A percentile compares a stretch with the other conserved stretches of the same genome.
These are phyloP conservation scores for Furcasterigmium sp. DNA, from an alignment of 2,329 filamentous ascomycete species.

Conservation along the genomic window DNA sequence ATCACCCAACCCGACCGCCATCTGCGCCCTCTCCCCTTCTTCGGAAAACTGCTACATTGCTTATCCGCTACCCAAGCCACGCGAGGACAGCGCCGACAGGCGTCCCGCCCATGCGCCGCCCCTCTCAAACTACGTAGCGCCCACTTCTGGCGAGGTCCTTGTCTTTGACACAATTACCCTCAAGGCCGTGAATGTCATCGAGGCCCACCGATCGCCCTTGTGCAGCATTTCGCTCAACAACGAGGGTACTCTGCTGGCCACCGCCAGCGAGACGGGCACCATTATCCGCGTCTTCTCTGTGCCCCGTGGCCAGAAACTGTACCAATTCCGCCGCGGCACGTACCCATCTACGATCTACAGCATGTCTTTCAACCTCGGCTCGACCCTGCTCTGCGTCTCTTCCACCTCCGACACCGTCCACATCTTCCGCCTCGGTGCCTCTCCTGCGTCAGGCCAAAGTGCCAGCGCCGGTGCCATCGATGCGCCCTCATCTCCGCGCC, in stretches of 20 bases:
- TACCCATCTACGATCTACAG: constrained; percentile 95
- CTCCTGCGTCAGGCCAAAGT: constrained; percentile 22
- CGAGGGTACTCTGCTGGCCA: constrained; percentile 86
- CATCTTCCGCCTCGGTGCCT: constrained; percentile 73
- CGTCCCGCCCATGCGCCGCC: constrained; percentile 82
- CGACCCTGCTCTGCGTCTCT: constrained; percentile 88
- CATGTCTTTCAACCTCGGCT: constrained; percentile 97
- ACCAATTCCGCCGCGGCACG: constrained; percentile 91
- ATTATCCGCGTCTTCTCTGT: constrained; percentile 95
- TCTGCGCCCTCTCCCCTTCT: constrained; percentile 88
- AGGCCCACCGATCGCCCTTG: constrained; percentile 87
- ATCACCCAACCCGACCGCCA: constrained; percentile 85
- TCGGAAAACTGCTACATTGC: constrained; percentile 95
- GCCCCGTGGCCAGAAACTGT: constrained; percentile 85
- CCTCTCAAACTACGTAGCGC: constrained; percentile 68
- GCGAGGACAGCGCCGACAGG: constrained; percentile 52
- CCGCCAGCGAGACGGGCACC: constrained; percentile 93
- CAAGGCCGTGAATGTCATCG: constrained; percentile 91
- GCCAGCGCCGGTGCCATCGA: background rate
- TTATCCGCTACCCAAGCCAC: constrained; percentile 77
- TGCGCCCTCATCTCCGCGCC: constrained; percentile 33
- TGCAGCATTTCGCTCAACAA: constrained; percentile 89
- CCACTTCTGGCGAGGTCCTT: constrained; percentile 86
- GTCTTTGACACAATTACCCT: constrained; percentile 87
- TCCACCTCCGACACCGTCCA: constrained; percentile 96